Evolutionary conservation across 441 rosid genomes (phyloP).

Genomic region (Arabidopsis hybrid): DNA sequence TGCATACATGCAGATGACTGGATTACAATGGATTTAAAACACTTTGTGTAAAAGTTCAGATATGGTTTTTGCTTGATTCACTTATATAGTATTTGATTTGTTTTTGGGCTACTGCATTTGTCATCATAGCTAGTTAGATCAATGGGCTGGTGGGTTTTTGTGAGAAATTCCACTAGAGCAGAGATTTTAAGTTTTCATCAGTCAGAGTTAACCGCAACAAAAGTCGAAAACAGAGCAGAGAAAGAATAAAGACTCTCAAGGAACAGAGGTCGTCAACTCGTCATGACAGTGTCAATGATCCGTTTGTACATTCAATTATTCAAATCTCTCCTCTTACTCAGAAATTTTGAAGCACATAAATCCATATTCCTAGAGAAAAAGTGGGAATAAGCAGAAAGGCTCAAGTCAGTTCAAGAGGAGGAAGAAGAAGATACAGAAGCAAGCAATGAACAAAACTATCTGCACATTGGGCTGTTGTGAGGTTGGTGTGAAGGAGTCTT

Average conservation of each 20-base stretch:
- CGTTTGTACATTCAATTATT: conserved; percentile 44
- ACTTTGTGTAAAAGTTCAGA: background rate
- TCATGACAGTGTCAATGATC: conserved; percentile 33
- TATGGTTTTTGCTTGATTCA: conserved; percentile 1
- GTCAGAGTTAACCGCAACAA: background rate
- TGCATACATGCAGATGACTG: conserved; percentile 4
- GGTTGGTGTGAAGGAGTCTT: conserved; percentile 64
- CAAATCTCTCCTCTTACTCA: conserved; percentile 39
- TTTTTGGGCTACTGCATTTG: background rate
- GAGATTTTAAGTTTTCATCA: conserved; percentile 14
- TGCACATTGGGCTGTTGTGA: conserved; percentile 73
- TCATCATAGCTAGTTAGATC: conserved; percentile 11
- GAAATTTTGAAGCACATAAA: conserved; percentile 34
- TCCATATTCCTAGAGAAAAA: conserved; percentile 43
- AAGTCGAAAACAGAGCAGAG: background rate
- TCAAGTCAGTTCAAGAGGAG: conserved; percentile 32
- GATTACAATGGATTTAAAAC: background rate
- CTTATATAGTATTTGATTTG: conserved; percentile 9
- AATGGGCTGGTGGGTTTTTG: conserved; percentile 7
- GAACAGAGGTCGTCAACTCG: background rate
- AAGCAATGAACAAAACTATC: conserved; percentile 46
- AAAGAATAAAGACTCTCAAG: background rate
- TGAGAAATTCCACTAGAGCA: conserved; percentile 1
- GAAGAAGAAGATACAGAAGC: conserved; percentile 25
- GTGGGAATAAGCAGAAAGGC: conserved; percentile 40